Base-by-base conservation (phyloP, 768 basidiomycete species). In the Termitomyces sp. region DNA sequence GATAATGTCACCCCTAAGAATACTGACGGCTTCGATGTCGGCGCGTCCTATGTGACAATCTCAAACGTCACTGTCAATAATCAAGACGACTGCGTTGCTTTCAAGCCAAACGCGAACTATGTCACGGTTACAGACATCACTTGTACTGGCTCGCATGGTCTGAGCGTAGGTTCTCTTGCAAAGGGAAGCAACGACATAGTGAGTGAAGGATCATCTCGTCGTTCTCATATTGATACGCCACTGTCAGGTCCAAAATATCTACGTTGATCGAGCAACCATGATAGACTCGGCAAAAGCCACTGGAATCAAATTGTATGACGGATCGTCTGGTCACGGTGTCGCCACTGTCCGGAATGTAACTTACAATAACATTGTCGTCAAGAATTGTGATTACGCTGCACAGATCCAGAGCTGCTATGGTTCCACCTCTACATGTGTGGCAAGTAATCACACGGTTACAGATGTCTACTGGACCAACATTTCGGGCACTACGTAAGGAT, bases 371-470 rank as follows among this genome's bases (percentile, higher is more conserved):
- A 65, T 71, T 39, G 65, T 61, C 0, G 66, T 71, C 23, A 50
- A 69, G 34, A 68, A 67, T 44, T 70, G 67, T 58, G 70, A 70
- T 59, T 71, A 71, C 34, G 70, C 70, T 2, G 65, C 68, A 0
- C 67, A 71, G 47, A 71, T 71, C 21, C 70, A 71, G 60, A 64
- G 61, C 44, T 71, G 68, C 50, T 71, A 71, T 56, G 60, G 57
- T 1, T 61, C 68, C 11, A 62, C 64, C 1, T 52, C 57, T 37
- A 64, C 66, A 39, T 70, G 70, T 25, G 55, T 63, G 21, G 37
- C 70, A 9, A 67, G 65, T 37, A 63, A 61, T 8, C 64, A 67
- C 34, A 62, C 46, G 25, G 40, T 71, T 19, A 67, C 64, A 8
- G 67, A 61, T 12, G 61, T 71, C 3, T 59, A 63, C 4, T 71